Percentiles rank a stretch among this genome's conserved stretches.
phyloP scores from a whole-genome alignment of 805 yeast species.

The Starmerella apis region DNA sequence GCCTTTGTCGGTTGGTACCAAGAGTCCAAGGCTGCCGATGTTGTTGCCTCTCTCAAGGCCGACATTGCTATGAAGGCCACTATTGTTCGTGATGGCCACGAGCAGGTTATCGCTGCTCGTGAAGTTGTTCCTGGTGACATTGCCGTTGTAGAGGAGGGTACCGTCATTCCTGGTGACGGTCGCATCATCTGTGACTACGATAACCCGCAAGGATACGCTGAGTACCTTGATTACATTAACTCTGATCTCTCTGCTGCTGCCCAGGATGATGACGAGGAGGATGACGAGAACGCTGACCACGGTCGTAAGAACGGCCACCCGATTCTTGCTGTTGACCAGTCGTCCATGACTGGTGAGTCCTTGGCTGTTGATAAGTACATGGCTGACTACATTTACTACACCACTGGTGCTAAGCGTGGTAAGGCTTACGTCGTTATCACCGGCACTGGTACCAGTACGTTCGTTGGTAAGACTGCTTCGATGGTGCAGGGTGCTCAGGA shows the following conservation, averaged over 20 bases:
- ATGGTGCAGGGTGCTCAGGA: slow-evolving; percentile 90
- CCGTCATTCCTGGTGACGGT: slow-evolving; percentile 89
- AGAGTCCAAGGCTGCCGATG: slow-evolving; percentile 96
- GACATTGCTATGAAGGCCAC: slow-evolving; percentile 84
- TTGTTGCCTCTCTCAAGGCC: slow-evolving; percentile 90
- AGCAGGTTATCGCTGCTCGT: slow-evolving; percentile 65
- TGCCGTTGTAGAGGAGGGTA: slow-evolving; percentile 84
- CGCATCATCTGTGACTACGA: slow-evolving; percentile 42
- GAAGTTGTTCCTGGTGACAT: slow-evolving; percentile 94
- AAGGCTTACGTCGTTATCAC: slow-evolving; percentile 89
- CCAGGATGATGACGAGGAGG: slow-evolving; percentile 26
- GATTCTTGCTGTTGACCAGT: slow-evolving; percentile 73
- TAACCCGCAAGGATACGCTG: slow-evolving; percentile 33
- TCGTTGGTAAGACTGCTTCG: slow-evolving; percentile 96
- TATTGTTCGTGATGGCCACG: slow-evolving; percentile 74
- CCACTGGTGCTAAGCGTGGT: slow-evolving; percentile 93
- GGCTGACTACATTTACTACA: slow-evolving; percentile 85
- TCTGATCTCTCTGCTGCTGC: slow-evolving; percentile 29
- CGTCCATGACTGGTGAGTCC: slow-evolving; percentile 96
- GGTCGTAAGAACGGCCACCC: slow-evolving; percentile 79
- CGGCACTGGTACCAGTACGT: slow-evolving; percentile 88
- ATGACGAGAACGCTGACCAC: slow-evolving; percentile 30
- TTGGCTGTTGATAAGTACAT: slow-evolving; percentile 86
- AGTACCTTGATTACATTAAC: slow-evolving; percentile 34
- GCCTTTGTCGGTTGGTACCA: slow-evolving; percentile 94